These are phyloP conservation scores for Spergularia azorica DNA, from an alignment of 179 eudicot genomes.

Conservation along the genomic window DNA sequence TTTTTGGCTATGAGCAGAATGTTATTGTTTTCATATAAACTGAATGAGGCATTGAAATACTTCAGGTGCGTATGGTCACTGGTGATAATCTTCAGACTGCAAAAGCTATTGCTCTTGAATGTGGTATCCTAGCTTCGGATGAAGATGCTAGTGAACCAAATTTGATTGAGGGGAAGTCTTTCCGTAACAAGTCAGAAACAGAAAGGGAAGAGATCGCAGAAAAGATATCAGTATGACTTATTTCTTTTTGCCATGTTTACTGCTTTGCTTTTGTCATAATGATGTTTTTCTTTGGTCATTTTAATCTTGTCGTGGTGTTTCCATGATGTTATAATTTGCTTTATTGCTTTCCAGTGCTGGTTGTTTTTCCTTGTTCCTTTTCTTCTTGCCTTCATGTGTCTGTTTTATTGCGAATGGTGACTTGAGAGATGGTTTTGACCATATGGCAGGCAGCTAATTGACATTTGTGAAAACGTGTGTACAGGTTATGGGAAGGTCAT, in stretches of 20 bases:
- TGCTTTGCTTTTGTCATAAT: background rate
- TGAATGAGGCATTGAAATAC: constrained; percentile 6
- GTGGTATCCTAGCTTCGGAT: constrained; percentile 82
- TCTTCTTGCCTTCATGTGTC: background rate
- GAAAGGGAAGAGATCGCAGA: constrained; percentile 69
- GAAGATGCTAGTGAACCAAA: constrained; percentile 76
- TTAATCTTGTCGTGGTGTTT: background rate
- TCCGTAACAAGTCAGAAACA: constrained; percentile 61
- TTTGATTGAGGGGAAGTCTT: constrained; percentile 84
- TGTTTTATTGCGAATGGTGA: background rate
- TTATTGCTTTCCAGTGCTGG: background rate
- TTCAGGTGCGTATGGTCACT: constrained; percentile 93
- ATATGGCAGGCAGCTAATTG: background rate
- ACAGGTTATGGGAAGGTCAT: constrained; percentile 97
- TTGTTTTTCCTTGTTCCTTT: background rate
- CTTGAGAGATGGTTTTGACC: background rate
- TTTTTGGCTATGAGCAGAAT: background rate
- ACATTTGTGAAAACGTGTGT: background rate
- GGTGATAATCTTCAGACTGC: constrained; percentile 97
- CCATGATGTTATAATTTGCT: background rate
- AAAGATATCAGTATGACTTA: constrained; percentile 63
- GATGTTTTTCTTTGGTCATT: no score
- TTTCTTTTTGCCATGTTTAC: background rate
- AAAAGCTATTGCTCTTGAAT: constrained; percentile 89
- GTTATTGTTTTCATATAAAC: background rate